Evolutionary conservation across 2,329 filamentous ascomycete species (phyloP).

Genomic region (Monilinia laxa): DNA sequence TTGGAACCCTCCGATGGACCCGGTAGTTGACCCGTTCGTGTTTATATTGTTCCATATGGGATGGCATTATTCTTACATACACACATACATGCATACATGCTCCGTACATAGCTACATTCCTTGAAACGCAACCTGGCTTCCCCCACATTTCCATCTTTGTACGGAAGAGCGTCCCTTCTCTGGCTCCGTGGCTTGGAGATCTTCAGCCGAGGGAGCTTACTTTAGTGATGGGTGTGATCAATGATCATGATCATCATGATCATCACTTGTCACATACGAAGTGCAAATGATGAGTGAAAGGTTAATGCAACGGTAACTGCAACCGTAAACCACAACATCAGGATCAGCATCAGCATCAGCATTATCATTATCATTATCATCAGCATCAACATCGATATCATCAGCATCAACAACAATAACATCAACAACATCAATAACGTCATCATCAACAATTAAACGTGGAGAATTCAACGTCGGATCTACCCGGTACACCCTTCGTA

Average conservation of each 20-base stretch:
- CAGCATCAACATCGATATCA: no score
- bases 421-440: not conserved
- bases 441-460: not conserved
- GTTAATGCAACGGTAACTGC: not conserved
- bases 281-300: not conserved
- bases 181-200: conserved; percentile 3
- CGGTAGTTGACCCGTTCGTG: not conserved
- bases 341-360: no score
- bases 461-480: not conserved
- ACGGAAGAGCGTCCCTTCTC: not conserved
- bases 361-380: no score
- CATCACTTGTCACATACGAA: not conserved
- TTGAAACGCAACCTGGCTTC: not conserved
- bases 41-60: conserved; percentile 16
- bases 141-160: conserved; percentile 16
- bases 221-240: not conserved
- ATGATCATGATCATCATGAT: not conserved
- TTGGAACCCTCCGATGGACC: conserved; percentile 4
- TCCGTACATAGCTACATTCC: no score
- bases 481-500: not conserved
- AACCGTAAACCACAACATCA: no score
- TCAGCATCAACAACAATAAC: no score
- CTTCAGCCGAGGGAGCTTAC: conserved; percentile 15
- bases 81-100: no score
- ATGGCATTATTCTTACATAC: no score